These are phyloP conservation scores for Lodderomyces orthopsilosis DNA, from an alignment of 1,139 yeast species.

Conservation along the genomic window DNA sequence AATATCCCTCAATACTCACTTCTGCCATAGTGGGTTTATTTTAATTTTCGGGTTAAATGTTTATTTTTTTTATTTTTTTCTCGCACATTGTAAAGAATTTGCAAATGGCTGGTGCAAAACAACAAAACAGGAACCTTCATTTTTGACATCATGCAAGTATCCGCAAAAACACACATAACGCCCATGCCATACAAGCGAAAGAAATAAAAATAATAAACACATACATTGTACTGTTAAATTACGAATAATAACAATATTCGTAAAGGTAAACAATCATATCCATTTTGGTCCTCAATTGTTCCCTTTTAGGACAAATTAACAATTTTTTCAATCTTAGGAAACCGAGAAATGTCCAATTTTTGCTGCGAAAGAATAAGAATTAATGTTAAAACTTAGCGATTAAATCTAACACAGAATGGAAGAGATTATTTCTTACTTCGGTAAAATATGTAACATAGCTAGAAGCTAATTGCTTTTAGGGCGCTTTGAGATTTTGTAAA, in stretches of 20 bases:
- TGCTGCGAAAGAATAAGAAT: constrained; percentile 4
- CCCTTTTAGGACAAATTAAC: not conserved
- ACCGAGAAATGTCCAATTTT: not conserved
- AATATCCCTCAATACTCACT: too few species aligned
- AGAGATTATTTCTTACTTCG: not conserved
- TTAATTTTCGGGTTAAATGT: not conserved
- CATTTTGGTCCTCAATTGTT: not conserved
- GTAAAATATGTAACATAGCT: not conserved
- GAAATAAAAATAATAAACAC: not conserved
- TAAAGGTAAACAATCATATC: not conserved
- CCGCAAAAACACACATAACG: not conserved
- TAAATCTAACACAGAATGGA: not conserved
- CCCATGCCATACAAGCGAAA: not conserved
- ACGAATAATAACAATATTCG: not conserved
- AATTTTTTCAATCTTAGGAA: not conserved
- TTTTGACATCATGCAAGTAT: constrained; percentile 1
- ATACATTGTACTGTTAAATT: not conserved
- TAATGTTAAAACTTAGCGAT: not conserved
- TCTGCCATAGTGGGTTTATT: too few species aligned
- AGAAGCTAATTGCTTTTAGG: too few species aligned
- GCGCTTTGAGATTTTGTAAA: not conserved
- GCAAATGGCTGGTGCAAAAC: not conserved
- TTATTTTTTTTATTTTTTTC: not conserved
- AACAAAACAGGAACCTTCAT: not conserved
- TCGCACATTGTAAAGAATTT: not conserved